Base-by-base conservation (phyloP, 352 stramenopile genomes). In the Phytophthora megakarya region DNA sequence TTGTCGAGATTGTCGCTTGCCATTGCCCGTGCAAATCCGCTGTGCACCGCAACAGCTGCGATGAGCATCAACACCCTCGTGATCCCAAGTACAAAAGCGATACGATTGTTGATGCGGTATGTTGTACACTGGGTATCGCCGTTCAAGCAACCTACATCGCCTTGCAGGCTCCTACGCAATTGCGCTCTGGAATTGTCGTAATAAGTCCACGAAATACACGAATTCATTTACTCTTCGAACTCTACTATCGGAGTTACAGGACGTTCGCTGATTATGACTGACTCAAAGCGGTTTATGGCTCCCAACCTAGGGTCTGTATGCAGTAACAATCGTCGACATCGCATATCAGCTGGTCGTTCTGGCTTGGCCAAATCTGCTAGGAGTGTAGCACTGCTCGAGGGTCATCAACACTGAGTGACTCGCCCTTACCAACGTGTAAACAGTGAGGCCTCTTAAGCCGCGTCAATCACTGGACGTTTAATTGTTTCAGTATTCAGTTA, bases 381-480 rank as follows among this genome's bases (percentile, higher is more conserved):
- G 45, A 52, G 23, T 21, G 22, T 18, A 48, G 12, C 21, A 16
- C 11, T 19, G 22, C 5, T 18, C 7, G 23, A n/a, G 13, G 26
- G 43, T 49, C 22, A 49, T 49, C 43, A 49, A 49, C 42, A 48
- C 22, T 37, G 23, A 49, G 30, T 35, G 30, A 35, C 30, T 35
- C 13, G 30, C 13, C 30, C 30, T 16, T 33, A 52, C n/a, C 28
- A 40, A 42, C 13, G 45, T 40, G 45, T 40, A 52, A 52, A 42
- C 45, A 52, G 28, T 49, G 43, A 49, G 43, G 23, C 23, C 16
- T 26, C 40, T n/a, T 35, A 35, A 12, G 13, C 30, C 30, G 30
- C 30, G 30, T 35, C 40, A 26, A n/a, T 32, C 40, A 30, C 21
- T 49, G 1, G 9, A 7, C 16, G 26, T 52, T n/a, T n/a, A n/a